Conservation (phyloP, 257 asterid species). For the Gentiana macrophylla region DNA sequence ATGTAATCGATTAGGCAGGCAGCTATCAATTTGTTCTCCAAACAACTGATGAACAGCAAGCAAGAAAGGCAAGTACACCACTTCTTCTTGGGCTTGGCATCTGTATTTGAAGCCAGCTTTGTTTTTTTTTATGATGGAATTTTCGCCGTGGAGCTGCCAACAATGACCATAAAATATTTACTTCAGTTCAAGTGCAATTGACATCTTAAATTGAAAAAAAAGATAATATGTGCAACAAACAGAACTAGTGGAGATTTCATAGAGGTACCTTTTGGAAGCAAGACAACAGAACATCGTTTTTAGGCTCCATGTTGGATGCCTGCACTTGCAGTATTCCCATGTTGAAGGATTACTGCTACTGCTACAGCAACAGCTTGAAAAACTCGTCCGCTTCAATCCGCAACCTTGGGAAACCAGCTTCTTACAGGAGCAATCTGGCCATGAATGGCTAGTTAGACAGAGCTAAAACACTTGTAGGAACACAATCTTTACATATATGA, state of each 20-base stretch:
- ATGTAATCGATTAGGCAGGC: too few relatives aligned
- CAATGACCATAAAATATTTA: constrained; percentile 3
- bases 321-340: constrained; percentile 21
- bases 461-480: not conserved
- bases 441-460: constrained; percentile 1
- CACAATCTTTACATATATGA: not conserved
- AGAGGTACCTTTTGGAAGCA: constrained; percentile 19
- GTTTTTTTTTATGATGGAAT: constrained; percentile 7
- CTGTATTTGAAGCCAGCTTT: constrained; percentile 19
- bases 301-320: not conserved
- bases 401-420: constrained; percentile 20
- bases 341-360: constrained; percentile 17
- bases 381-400: constrained; percentile 13
- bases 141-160: constrained; percentile 22
- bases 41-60: constrained; percentile 10
- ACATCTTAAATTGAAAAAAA: constrained; percentile 4
- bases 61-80: constrained; percentile 15
- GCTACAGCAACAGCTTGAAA: constrained; percentile 16
- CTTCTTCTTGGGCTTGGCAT: not conserved
- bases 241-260: not conserved
- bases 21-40: too few relatives aligned
- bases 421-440: constrained; percentile 15
- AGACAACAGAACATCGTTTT: constrained; percentile 9
- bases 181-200: constrained; percentile 1
- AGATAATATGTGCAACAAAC: not conserved